Percentiles rank a stretch among this genome's conserved stretches.
phyloP scores from a whole-genome alignment of 164 flowering plant genomes.

The Amborella trichopoda region DNA sequence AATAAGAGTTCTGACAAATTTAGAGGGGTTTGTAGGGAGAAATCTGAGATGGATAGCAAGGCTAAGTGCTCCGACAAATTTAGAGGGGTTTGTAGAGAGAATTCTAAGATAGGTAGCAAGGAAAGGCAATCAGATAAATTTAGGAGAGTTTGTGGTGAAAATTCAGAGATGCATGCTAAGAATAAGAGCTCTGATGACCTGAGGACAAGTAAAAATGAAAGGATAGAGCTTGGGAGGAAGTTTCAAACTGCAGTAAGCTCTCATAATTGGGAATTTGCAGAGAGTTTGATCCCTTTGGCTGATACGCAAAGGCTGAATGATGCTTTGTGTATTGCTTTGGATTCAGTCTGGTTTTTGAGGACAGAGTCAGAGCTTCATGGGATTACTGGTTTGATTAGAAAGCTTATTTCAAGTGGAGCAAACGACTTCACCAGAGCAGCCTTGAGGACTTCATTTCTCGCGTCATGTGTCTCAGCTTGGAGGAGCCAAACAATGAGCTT shows the following conservation, averaged over 20 bases:
- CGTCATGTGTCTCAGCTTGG: slow-evolving; percentile 95
- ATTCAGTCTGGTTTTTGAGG: slow-evolving; percentile 81
- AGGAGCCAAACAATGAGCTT: slow-evolving; percentile 83
- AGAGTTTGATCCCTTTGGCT: slow-evolving; percentile 59
- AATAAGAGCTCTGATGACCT: too few relatives aligned
- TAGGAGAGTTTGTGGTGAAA: too few relatives aligned
- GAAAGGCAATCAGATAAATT: too few relatives aligned
- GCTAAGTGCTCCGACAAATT: too few relatives aligned
- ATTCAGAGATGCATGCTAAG: slow-evolving; percentile 1
- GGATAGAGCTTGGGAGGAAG: slow-evolving; percentile 69
- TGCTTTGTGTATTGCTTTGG: slow-evolving; percentile 76
- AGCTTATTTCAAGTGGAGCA: slow-evolving; percentile 71
- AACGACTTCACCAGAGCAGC: slow-evolving; percentile 91
- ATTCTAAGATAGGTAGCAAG: too few relatives aligned
- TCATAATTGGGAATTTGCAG: slow-evolving; percentile 79
- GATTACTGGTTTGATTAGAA: slow-evolving; percentile 58
- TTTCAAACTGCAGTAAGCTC: slow-evolving; percentile 84
- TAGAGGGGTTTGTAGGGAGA: too few relatives aligned
- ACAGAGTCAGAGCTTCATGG: slow-evolving; percentile 26
- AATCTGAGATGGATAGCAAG: too few relatives aligned
- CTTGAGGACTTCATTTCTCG: slow-evolving; percentile 87
- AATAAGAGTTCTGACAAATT: too few relatives aligned
- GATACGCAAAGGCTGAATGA: slow-evolving; percentile 86
- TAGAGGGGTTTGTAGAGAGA: too few relatives aligned
- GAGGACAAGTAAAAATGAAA: slow-evolving; percentile 61